A percentile compares a stretch with the other conserved stretches of the same genome.
phyloP scores from a whole-genome alignment of 78 protist genomes.

The Dictyostelium purpureum region DNA sequence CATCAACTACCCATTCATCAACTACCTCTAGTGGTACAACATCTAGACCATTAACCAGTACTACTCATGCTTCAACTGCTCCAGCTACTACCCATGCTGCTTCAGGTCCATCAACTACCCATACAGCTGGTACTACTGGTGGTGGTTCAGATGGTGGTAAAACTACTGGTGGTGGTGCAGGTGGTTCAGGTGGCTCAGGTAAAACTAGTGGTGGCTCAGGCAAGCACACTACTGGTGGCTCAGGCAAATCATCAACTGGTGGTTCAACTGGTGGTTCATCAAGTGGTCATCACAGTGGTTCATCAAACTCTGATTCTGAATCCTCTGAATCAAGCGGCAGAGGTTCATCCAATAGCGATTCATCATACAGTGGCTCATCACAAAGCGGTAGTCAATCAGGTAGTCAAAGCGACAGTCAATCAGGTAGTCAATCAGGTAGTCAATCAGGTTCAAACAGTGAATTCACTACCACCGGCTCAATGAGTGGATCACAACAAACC shows the following conservation, averaged over 20 bases:
- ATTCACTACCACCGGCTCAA: background rate
- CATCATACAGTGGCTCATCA: background rate
- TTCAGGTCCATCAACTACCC: background rate
- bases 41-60: constrained; percentile 14
- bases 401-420: constrained; percentile 7
- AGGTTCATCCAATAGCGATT: background rate
- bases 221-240: no score
- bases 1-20: constrained; percentile 2
- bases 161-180: background rate
- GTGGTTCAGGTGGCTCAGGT: background rate
- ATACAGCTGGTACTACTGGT: background rate
- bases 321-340: background rate
- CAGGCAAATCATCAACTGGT: no score
- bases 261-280: constrained; percentile 11
- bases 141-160: background rate
- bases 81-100: constrained; percentile 14
- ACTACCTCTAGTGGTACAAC: background rate
- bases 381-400: background rate
- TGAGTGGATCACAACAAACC: background rate
- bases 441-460: background rate
- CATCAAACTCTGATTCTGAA: background rate
- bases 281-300: constrained; percentile 8
- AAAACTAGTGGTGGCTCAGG: no score
- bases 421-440: constrained; percentile 2
- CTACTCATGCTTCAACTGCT: background rate